Base-by-base conservation (phyloP, 257 asterid species). In the Salvia hispanica region DNA sequence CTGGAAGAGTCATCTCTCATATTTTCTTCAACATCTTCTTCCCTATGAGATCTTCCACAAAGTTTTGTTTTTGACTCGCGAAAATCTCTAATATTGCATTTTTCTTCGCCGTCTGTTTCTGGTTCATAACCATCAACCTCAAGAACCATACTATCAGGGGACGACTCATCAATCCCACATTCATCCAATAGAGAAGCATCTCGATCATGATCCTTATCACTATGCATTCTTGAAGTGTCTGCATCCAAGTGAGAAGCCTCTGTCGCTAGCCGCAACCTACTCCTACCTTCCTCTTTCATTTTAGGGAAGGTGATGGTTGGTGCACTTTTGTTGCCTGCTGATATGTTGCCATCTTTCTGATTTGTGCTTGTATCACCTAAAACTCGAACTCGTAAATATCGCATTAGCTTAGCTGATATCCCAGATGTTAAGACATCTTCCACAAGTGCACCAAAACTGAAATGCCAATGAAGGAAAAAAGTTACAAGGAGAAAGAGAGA, bases 371-470 rank as follows among this genome's bases (percentile, higher is more conserved):
- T 52, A 56, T 91, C 97, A 7, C 96, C 97, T 77, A 91, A 69
- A 64, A 88, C 88, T 55, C 90, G 88, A 61, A 79, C 15, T 44
- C 99, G 96, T 40, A 94, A 88, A 79, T 81, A 84, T 42, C 88
- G 82, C 97, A 94, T 94, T 68, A 94, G 86, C 77, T 87, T 91
- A 68, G 97, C 90, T 58, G 99, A 77, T 72, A 94, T 81, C 34
- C 99, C 97, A 78, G 99, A 86, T 69, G 89, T 83, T 70, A 94
- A 80, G 77, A 91, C 95, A 71, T 91, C 99, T 81, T 91, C 99
- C 74, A 88, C 99, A 74, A 94, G 80, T 78, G 88, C 95, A 71
- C 88, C 96, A 64, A 85, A 88, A 69, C 97, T 94, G 76, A 58
- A 81, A 66, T 62, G 74, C 58, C 70, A 72, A 48, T 39, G 43